phyloP scores from a whole-genome alignment of 2,329 filamentous ascomycete genomes.

The Ophiocordyceps robertsii region DNA sequence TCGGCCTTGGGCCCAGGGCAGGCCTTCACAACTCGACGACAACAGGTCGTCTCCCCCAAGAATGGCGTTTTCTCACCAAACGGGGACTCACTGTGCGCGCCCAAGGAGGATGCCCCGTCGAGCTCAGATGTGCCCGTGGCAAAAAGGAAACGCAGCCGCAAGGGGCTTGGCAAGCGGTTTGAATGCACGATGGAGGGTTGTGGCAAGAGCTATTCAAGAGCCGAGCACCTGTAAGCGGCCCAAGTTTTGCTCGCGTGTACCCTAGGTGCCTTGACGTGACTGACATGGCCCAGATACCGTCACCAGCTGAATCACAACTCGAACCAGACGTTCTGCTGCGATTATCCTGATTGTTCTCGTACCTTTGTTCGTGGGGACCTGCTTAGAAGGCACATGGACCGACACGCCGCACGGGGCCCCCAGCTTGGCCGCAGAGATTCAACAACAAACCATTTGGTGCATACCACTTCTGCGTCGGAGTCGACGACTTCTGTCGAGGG shows the following conservation, averaged over 20 bases:
- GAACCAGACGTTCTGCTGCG: conserved; percentile 89
- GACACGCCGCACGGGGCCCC: conserved; percentile 68
- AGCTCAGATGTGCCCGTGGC: background rate
- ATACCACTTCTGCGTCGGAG: conserved; percentile 23
- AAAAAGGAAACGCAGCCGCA: conserved; percentile 61
- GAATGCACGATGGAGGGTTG: conserved; percentile 78
- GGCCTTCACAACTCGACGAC: too few relatives aligned
- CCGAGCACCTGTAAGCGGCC: conserved; percentile 69
- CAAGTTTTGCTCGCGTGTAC: conserved; percentile 9
- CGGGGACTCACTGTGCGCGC: background rate
- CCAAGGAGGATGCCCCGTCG: background rate
- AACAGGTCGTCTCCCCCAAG: too few relatives aligned
- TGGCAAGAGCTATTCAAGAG: conserved; percentile 90
- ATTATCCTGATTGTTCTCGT: conserved; percentile 79
- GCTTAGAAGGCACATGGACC: conserved; percentile 71
- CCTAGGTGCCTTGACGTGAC: background rate
- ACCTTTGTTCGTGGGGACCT: conserved; percentile 90
- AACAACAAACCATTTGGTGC: conserved; percentile 19
- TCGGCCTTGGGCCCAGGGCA: too few relatives aligned
- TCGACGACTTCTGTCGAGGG: background rate
- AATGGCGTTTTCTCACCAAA: background rate
- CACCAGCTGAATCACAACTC: conserved; percentile 94
- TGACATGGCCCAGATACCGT: conserved; percentile 43
- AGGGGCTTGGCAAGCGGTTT: conserved; percentile 69
- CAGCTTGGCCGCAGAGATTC: conserved; percentile 62